Evolutionary conservation across 2,329 filamentous ascomycete genomes (phyloP), one percentile per base, ranked within the genome.

Genomic region (Botrytis hyacinthi): DNA sequence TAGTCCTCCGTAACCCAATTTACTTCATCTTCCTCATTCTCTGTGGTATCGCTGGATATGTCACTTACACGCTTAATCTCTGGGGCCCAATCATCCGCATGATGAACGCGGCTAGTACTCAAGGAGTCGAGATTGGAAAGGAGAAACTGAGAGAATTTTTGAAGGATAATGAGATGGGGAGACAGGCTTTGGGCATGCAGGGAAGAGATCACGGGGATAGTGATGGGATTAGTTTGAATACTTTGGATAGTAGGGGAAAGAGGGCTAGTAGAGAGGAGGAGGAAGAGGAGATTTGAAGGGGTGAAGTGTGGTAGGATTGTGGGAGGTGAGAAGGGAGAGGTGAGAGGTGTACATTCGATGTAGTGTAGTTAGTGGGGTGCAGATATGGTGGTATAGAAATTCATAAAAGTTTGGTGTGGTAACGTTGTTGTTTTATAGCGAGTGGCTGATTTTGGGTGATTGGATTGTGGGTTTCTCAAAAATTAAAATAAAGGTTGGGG

Each of bases 31-130:
- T 98, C 80, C 86, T 98, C 74, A 89, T 97, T 79, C 83, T 98
- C 70, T 83, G 92, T 60, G 91, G 87, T 18, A 88, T 92, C 71
- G 94, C 89, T 73, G 93, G 92, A 5, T 99, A 98, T 80, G 86
- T 98, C 42, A 96, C 95, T 6, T 98, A 96, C 83, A 95, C 91
- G 48, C 91, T 99, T 77, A 98, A 98, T 82, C 89, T 99, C 26
- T 95, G 97, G 84, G 96, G 96, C 0, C 96, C 96, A 0, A 98
- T 99, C 86, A 86, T 97, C 78, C 94, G 97, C 81, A 98, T 99
- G 93, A 89, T 90, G 77, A 96, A 96, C 78, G 96, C 96, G 22
- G 96, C 96, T 6, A 91, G 90, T 66, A 87, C 88, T 76, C 96
- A 99, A 84, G 96, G 93, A 12, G 80, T 97, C 44, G 94, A 97